phyloP scores from a whole-genome alignment of 2,329 filamentous ascomycete genomes.

The Colletotrichum lupini region DNA sequence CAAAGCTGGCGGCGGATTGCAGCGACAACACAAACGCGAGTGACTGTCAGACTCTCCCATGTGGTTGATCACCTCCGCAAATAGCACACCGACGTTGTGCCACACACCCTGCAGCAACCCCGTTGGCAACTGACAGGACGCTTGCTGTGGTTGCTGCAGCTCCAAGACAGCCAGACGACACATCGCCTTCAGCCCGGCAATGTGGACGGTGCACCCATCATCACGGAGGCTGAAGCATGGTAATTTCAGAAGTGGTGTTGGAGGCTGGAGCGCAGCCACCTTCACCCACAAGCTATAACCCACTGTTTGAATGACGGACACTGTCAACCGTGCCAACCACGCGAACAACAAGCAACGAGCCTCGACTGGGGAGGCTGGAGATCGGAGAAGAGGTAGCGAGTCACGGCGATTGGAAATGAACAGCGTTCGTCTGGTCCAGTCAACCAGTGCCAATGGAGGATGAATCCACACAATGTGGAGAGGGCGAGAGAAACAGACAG shows the following conservation, averaged over 20 bases:
- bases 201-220: not conserved
- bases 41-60: constrained; percentile 30
- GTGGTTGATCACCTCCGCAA: constrained; percentile 19
- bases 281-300: not conserved
- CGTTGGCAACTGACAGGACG: constrained; percentile 17
- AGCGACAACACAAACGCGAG: constrained; percentile 1
- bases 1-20: not conserved
- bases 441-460: constrained; percentile 17
- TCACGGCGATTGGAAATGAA: constrained; percentile 33
- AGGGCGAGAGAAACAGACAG: not conserved
- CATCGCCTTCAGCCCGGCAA: not conserved
- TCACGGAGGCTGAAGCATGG: not conserved
- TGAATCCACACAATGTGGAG: constrained; percentile 16
- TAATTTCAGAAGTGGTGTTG: not conserved
- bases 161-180: not conserved
- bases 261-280: not conserved
- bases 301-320: not conserved
- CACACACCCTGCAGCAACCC: constrained; percentile 17
- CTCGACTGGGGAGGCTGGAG: constrained; percentile 26
- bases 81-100: constrained; percentile 30
- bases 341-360: constrained; percentile 7
- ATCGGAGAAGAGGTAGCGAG: constrained; percentile 20
- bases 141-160: not conserved
- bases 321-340: not conserved
- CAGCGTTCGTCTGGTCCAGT: constrained; percentile 33